Conservation (phyloP, 495 filamentous ascomycete genomes). For the Daldinia grandis region DNA sequence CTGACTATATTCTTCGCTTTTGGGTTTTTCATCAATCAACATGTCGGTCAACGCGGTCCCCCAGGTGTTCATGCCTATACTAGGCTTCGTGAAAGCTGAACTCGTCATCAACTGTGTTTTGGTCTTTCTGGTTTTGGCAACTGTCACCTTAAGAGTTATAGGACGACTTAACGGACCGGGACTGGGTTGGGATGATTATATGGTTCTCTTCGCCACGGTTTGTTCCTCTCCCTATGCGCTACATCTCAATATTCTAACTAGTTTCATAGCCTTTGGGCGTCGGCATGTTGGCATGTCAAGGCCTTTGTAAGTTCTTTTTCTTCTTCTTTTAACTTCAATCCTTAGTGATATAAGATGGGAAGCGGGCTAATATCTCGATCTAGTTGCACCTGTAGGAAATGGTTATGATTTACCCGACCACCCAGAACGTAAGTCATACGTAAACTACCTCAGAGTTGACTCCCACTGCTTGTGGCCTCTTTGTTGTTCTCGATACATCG, state of each 20-base stretch:
- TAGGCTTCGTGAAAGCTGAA: constrained; percentile 17
- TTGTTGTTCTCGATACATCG: background rate
- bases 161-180: constrained; percentile 24
- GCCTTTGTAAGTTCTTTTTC: constrained; percentile 17
- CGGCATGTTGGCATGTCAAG: constrained; percentile 27
- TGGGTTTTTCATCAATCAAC: background rate
- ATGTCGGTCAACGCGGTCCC: constrained; percentile 20
- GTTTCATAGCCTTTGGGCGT: constrained; percentile 21
- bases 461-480: too few relatives aligned
- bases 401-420: constrained; percentile 16
- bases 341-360: background rate
- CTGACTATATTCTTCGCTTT: constrained; percentile 1
- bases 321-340: background rate
- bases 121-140: constrained; percentile 14
- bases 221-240: background rate
- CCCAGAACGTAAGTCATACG: constrained; percentile 13
- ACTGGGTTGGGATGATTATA: constrained; percentile 22
- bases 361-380: background rate
- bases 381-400: constrained; percentile 29
- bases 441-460: background rate
- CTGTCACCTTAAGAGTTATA: constrained; percentile 16
- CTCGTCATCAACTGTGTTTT: constrained; percentile 22
- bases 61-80: constrained; percentile 11
- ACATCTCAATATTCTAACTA: background rate
- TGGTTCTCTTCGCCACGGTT: constrained; percentile 22